Percentiles rank a stretch among this genome's conserved stretches.
Evolutionary conservation across 495 filamentous ascomycete genomes (phyloP).

Genomic region (Tetracladium marchalianum): DNA sequence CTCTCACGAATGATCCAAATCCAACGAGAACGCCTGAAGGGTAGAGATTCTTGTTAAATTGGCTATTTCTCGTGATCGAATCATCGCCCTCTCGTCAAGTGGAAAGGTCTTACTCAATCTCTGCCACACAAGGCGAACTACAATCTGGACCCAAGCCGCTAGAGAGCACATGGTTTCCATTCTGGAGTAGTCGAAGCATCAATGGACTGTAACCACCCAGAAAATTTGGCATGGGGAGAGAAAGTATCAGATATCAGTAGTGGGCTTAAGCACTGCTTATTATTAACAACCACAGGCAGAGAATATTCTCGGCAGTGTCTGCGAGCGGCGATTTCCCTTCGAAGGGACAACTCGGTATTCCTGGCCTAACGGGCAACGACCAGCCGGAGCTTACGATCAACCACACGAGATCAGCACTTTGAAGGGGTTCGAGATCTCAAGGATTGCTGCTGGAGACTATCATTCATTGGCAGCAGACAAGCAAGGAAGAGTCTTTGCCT

Average conservation of each 20-base stretch:
- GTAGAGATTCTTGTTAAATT: slow-evolving; percentile 68
- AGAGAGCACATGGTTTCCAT: slow-evolving; percentile 66
- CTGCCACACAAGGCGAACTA: slow-evolving; percentile 67
- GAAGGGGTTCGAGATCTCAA: slow-evolving; percentile 48
- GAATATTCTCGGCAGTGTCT: slow-evolving; percentile 74
- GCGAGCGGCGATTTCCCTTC: slow-evolving; percentile 68
- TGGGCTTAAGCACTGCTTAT: slow-evolving; percentile 74
- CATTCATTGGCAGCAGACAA: slow-evolving; percentile 72
- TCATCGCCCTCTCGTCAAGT: slow-evolving; percentile 66
- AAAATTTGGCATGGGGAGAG: slow-evolving; percentile 62
- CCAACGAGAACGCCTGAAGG: slow-evolving; percentile 67
- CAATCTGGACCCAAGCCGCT: slow-evolving; percentile 44
- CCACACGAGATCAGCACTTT: slow-evolving; percentile 65
- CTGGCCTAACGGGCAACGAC: slow-evolving; percentile 69
- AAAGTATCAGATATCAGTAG: slow-evolving; percentile 61
- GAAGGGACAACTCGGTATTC: slow-evolving; percentile 78
- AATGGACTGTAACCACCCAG: slow-evolving; percentile 60
- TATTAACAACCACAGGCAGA: slow-evolving; percentile 81
- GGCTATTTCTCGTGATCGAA: slow-evolving; percentile 66
- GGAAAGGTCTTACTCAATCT: slow-evolving; percentile 83
- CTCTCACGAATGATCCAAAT: slow-evolving; percentile 31
- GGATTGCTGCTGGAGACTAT: slow-evolving; percentile 76
- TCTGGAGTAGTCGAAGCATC: slow-evolving; percentile 51
- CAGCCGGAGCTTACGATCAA: slow-evolving; percentile 66
- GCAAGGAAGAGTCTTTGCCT: slow-evolving; percentile 70